Conservation (phyloP, 331 rosid genomes). For the Arachis monticola region DNA sequence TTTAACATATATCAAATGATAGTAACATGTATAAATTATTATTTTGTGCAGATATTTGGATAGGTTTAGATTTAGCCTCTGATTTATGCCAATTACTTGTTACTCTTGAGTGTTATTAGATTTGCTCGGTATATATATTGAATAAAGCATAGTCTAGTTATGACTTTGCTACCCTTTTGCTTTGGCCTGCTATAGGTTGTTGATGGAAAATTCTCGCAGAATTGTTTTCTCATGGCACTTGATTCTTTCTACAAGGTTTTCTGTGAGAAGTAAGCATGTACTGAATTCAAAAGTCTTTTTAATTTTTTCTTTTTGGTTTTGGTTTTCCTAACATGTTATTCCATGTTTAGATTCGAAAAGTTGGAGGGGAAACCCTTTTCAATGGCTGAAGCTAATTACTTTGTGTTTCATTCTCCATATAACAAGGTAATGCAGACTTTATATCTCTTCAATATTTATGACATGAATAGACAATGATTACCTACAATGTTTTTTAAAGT, state of each 20-base stretch:
- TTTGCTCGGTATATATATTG: neutral
- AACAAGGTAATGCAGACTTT: slow-evolving; percentile 68
- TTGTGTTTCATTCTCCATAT: slow-evolving; percentile 91
- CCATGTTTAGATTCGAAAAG: slow-evolving; percentile 66
- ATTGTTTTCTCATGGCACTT: slow-evolving; percentile 88
- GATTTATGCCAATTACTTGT: slow-evolving; percentile 6
- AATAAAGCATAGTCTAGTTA: slow-evolving; percentile 4
- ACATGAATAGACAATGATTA: neutral
- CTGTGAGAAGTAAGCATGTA: slow-evolving; percentile 63
- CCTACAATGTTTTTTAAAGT: slow-evolving; percentile 3
- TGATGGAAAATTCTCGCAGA: slow-evolving; percentile 90
- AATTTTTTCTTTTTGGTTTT: neutral
- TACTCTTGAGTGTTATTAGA: neutral
- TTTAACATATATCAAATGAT: neutral
- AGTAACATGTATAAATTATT: neutral
- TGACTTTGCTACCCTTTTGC: neutral
- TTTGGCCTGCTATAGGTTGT: slow-evolving; percentile 61
- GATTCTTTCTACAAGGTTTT: slow-evolving; percentile 74
- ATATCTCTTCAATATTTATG: too few relatives aligned
- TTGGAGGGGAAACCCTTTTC: slow-evolving; percentile 74
- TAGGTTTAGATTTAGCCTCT: neutral
- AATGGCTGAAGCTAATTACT: slow-evolving; percentile 65
- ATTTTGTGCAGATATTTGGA: neutral
- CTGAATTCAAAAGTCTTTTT: slow-evolving; percentile 1
- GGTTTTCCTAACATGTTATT: slow-evolving; percentile 25